phyloP scores from a whole-genome alignment of 2,329 filamentous ascomycete genomes.

The Huntiella savannae region DNA sequence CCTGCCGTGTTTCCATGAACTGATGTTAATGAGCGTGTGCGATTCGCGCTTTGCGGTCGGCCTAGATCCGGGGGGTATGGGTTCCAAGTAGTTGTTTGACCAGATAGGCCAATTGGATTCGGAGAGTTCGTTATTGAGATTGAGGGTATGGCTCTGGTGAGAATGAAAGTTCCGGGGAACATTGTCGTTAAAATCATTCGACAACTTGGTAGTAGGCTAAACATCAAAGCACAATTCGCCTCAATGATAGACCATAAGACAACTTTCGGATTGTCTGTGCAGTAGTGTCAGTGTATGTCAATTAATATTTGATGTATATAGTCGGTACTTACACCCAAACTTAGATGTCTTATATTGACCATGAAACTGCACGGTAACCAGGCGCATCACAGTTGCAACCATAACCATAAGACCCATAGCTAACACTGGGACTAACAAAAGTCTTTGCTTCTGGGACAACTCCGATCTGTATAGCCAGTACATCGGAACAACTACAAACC shows the following conservation, averaged over 20 bases:
- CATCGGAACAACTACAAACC: neutral
- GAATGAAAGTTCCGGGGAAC: constrained; percentile 2
- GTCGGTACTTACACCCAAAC: neutral
- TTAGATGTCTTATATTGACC: neutral
- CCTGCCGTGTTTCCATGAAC: neutral
- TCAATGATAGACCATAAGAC: constrained; percentile 4
- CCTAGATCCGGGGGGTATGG: neutral
- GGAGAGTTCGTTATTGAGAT: neutral
- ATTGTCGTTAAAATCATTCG: neutral
- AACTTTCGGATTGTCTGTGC: neutral
- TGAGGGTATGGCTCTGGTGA: neutral
- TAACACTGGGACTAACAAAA: neutral
- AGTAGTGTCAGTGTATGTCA: neutral
- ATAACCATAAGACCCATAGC: neutral
- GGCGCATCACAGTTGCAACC: neutral
- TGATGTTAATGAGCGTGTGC: neutral
- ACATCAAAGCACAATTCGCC: neutral
- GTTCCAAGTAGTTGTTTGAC: neutral
- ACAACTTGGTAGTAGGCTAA: neutral
- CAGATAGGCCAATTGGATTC: neutral
- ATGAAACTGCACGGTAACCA: neutral
- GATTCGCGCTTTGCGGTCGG: neutral
- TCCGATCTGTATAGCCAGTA: neutral
- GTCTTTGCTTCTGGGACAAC: neutral
- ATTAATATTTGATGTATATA: neutral